Percentiles rank a stretch among this genome's conserved stretches.
Conservation (phyloP, 805 yeast species). For the Ogataea dorogensis region DNA sequence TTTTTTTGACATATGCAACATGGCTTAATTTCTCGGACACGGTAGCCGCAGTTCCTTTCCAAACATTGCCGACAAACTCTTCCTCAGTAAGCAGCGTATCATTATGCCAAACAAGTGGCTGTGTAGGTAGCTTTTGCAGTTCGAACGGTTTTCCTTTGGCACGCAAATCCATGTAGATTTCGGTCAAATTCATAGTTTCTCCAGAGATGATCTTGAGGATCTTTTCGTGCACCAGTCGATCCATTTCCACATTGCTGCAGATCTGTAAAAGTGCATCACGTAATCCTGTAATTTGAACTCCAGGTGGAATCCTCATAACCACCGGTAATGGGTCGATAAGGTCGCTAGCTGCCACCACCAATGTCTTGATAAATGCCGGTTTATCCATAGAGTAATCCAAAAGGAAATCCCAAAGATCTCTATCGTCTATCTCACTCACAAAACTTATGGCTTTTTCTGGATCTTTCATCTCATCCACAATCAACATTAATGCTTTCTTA, state of each 20-base stretch:
- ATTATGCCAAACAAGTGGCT: constrained; percentile 3
- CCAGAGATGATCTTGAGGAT: constrained; percentile 52
- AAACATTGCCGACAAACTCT: constrained; percentile 30
- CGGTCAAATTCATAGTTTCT: constrained; percentile 45
- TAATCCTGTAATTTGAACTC: constrained; percentile 64
- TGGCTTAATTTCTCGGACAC: constrained; percentile 34
- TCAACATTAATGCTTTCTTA: constrained; percentile 69
- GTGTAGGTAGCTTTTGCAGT: constrained; percentile 6
- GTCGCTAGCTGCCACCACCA: constrained; percentile 67
- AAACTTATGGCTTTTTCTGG: constrained; percentile 79
- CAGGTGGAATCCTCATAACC: constrained; percentile 59
- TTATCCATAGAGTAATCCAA: constrained; percentile 66
- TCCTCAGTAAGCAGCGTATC: constrained; percentile 27
- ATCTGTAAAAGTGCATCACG: constrained; percentile 60
- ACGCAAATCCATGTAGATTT: constrained; percentile 29
- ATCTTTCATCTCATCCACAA: constrained; percentile 73
- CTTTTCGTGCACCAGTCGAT: constrained; percentile 50
- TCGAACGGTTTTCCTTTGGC: constrained; percentile 35
- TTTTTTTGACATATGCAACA: constrained; percentile 29
- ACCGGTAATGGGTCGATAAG: constrained; percentile 68
- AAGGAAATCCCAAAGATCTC: constrained; percentile 78
- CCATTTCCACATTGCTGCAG: constrained; percentile 59
- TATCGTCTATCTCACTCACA: constrained; percentile 64
- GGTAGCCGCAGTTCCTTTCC: constrained; percentile 29
- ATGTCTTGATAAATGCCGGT: constrained; percentile 73